phyloP scores from a whole-genome alignment of 2,329 filamentous ascomycete genomes.

The Xylariaceae sp. region DNA sequence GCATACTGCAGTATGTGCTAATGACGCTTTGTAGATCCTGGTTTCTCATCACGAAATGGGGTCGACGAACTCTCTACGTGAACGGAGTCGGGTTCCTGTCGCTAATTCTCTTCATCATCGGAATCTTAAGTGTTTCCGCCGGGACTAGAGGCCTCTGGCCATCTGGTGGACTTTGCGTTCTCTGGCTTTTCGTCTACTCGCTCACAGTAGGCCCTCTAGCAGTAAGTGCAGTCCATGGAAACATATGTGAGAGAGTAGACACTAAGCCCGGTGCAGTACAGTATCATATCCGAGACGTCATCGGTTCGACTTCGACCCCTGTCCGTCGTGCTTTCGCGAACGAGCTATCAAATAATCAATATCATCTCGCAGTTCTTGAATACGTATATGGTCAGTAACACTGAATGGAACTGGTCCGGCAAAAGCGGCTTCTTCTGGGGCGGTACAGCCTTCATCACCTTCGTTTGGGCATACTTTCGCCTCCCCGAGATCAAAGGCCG shows the following conservation, averaged over 20 bases:
- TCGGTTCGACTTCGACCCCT: conserved; percentile 43
- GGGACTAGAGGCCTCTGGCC: conserved; percentile 40
- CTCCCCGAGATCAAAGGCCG: conserved; percentile 49
- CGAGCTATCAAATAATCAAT: conserved; percentile 41
- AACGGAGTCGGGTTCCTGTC: conserved; percentile 36
- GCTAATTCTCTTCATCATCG: conserved; percentile 34
- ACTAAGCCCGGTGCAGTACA: conserved; percentile 28
- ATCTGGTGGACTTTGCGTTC: conserved; percentile 39
- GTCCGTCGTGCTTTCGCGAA: conserved; percentile 43
- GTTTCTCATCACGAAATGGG: conserved; percentile 35
- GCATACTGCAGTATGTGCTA: background rate
- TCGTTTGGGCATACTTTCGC: conserved; percentile 49
- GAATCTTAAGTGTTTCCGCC: conserved; percentile 39
- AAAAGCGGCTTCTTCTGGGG: conserved; percentile 43
- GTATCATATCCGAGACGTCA: conserved; percentile 45
- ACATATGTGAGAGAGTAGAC: too few species aligned
- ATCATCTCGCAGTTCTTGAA: conserved; percentile 39
- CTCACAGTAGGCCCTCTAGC: conserved; percentile 45
- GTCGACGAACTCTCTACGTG: conserved; percentile 39
- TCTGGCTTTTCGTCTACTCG: conserved; percentile 44
- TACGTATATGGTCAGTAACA: conserved; percentile 37
- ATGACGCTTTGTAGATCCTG: conserved; percentile 35
- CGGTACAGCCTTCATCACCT: conserved; percentile 38
- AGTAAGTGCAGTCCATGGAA: conserved; percentile 27
- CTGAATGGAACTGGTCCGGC: conserved; percentile 38